Evolutionary conservation across 208 protist genomes (phyloP), one percentile per base, ranked within the genome.

Genomic region (Crithidia sp.): DNA sequence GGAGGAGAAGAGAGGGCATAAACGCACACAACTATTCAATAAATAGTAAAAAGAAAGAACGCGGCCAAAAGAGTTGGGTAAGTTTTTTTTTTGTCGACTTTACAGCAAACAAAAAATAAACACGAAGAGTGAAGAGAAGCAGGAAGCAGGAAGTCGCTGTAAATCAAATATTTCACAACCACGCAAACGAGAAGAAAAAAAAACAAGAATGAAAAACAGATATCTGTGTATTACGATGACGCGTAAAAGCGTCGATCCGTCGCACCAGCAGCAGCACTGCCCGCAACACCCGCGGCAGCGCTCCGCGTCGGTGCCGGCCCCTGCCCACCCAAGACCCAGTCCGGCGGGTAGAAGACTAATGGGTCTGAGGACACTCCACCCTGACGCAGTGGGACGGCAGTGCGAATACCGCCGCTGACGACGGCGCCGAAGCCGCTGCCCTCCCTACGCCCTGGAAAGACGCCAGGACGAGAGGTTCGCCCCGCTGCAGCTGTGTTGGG

Each of bases 41-140:
- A 28, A 28, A 28, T 28, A 28, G 0, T 28, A 28, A 28, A 28
- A 28, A 28, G 1, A 28, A 28, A 28, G 1, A 28, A 28, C 28
- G 28, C 28, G 28, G 28, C 28, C 28, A 28, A 28, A 2, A 28
- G 28, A 28, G n/a, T 1, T 28, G 28, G 28, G 28, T 0, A 28
- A 28, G 28, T 28, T 28, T 28, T 1, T 28, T 28, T 28, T 28
- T 28, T 28, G 28, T 28, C 28, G 28, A 28, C 28, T 28, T 28
- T 28, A 28, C 28, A 28, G 28, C 36, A 62, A 68, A 45, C 7
- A 44, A 64, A 78, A 72, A 40, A 50, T 55, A 78, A 67, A 37
- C 16, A 37, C 16, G 36, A 57, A 70, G 14, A 62, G 13, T 43
- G 47, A 47, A 50, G 7, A 39, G 50, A 56, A 44, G 52, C 9